Base-by-base conservation (phyloP, 2,329 filamentous ascomycete genomes). In the Botryotinia convoluta region DNA sequence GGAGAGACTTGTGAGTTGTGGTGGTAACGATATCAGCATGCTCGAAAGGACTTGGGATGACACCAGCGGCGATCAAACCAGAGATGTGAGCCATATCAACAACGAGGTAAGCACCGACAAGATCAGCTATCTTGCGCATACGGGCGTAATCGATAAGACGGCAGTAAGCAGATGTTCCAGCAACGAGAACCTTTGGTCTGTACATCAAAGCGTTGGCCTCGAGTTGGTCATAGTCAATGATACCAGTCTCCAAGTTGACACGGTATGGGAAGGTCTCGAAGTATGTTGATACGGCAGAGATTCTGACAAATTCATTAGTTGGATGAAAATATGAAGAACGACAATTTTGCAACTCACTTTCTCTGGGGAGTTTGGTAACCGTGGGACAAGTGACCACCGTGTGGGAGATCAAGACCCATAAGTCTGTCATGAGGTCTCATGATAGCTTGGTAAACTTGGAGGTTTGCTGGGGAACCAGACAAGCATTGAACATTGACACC, bases 81-180 rank as follows among this genome's bases (percentile, higher is more conserved):
- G 95, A 98, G 83, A 99, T 98, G 85, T 99, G 96, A 73, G 96
- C 96, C 94, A 99, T 99, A 81, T 99, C 96, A 77, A 96, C 94
- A 76, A 99, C 89, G 70, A 99, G 90, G 86, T 98, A 99, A 77
- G 95, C 95, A 81, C 94, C 94, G 74, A 97, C 93, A 61, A 91
- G 92, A 84, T 98, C 95, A 76, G 95, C 94, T 81, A 98, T 97
- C 87, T 97, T 90, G 82, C 94, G 93, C 94, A 99, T 98, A 82
- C 94, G 93, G 78, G 89, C 90, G 84, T 98, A 99, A 86, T 99
- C 95, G 81, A 99, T 98, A 82, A 97, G 89, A 79, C 96, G 93
- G 88, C 95, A 98, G 91, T 99, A 99, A 73, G 96, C 96, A 72
- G 95, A 98, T 77, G 96, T 98, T 83, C 96, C 96, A 74, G 96